Evolutionary conservation across 352 stramenopile genomes (phyloP), one percentile per base, ranked within the genome.

Genomic region (Phytophthora nicotianae): DNA sequence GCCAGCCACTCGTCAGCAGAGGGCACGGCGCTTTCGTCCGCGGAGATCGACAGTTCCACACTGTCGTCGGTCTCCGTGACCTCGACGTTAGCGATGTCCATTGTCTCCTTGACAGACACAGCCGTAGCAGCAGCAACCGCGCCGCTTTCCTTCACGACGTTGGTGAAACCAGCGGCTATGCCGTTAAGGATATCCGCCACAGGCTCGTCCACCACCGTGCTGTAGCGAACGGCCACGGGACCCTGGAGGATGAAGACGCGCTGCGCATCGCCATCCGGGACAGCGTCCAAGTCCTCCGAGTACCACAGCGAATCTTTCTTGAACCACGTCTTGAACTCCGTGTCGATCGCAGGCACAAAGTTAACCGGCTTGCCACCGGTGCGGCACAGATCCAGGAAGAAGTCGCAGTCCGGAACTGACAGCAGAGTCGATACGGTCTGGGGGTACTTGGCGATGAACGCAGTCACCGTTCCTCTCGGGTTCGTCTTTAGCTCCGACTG

Each of bases 251-350:
- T 86, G 68, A 86, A 90, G 7, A 94, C 89, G 7, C 88, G 83
- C 65, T 93, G 85, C 16, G 82, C 81, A 55, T 96, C 88, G 21
- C 74, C 79, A 41, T 80, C 78, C 1, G 83, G 86, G 5, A 96
- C 82, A 1, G 84, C 86, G 26, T 96, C 88, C 55, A 96, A 64
- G 40, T 96, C 86, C 60, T 97, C 88, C 33, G 86, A 95, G 75
- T 93, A 97, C 89, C 89, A 97, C 19, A 97, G 62, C 46, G 86
- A 96, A 58, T 97, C 89, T 66, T 95, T 96, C 77, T 93, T 96
- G 65, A 96, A 93, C 86, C 85, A 96, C 10, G 76, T 91, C 54
- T 80, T 79, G 46, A 97, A 77, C 37, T 96, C 89, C 24, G 68
- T 76, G 79, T 96, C 85, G 21, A 97, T 86, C 9, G 77, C 73